Evolutionary conservation across 1,139 yeast genomes (phyloP).

Genomic region (Suhomyces atakaporum): DNA sequence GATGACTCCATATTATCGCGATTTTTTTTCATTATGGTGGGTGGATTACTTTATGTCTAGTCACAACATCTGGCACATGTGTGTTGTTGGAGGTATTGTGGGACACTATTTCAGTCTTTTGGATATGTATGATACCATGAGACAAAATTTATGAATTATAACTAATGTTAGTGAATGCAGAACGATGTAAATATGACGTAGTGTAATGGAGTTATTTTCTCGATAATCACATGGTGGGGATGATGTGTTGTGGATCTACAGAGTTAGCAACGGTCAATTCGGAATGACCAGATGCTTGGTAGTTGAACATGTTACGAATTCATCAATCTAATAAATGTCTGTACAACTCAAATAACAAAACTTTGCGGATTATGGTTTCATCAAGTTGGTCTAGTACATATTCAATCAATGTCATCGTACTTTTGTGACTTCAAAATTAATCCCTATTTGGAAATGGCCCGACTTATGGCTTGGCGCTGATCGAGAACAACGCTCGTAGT

Average conservation of each 20-base stretch:
- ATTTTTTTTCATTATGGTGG: conserved; percentile 78
- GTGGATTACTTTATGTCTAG: conserved; percentile 73
- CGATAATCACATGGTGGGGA: too few relatives aligned
- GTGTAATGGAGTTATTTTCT: too few relatives aligned
- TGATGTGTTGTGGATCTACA: neutral
- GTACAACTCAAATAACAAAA: too few relatives aligned
- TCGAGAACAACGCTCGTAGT: conserved; percentile 3
- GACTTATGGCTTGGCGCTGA: conserved; percentile 2
- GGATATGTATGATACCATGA: conserved; percentile 55
- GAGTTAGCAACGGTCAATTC: too few relatives aligned
- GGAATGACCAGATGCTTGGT: too few relatives aligned
- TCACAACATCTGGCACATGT: conserved; percentile 92
- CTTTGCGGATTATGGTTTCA: too few relatives aligned
- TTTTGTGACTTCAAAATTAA: neutral
- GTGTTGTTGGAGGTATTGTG: conserved; percentile 82
- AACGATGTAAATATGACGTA: neutral
- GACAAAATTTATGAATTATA: conserved; percentile 2
- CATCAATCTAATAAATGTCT: too few relatives aligned
- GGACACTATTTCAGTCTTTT: conserved; percentile 82
- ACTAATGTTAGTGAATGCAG: neutral
- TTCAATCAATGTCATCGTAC: neutral
- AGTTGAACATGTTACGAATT: too few relatives aligned
- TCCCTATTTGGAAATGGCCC: neutral
- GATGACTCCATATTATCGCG: conserved; percentile 43
- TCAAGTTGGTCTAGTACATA: too few relatives aligned